phyloP scores from a whole-genome alignment of 2,329 filamentous ascomycete species.

The Blastomyces emzantsi region DNA sequence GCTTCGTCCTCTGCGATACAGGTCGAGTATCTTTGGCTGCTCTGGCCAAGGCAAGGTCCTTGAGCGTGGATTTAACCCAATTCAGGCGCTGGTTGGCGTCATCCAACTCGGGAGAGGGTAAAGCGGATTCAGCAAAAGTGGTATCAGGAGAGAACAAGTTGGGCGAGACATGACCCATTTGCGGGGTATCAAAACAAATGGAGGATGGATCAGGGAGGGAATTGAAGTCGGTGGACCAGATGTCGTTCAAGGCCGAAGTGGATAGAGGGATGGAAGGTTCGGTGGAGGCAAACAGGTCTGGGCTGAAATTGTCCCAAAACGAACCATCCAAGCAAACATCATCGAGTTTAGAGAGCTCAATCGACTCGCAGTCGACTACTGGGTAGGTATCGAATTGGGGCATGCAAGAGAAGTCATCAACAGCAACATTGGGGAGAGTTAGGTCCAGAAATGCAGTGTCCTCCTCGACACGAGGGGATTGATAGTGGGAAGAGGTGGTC shows the following conservation, averaged over 20 bases:
- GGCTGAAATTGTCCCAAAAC: neutral
- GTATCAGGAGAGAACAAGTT: neutral
- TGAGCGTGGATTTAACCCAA: conserved; percentile 18
- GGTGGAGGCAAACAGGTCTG: neutral
- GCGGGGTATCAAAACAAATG: conserved; percentile 1
- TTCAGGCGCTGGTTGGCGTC: conserved; percentile 12
- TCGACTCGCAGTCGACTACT: neutral
- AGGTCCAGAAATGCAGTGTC: neutral
- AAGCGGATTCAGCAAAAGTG: neutral
- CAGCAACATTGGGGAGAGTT: neutral
- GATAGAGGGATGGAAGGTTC: neutral
- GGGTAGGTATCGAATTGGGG: neutral
- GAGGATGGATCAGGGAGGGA: neutral
- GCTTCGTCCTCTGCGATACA: conserved; percentile 33
- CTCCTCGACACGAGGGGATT: neutral
- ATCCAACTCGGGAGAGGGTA: neutral
- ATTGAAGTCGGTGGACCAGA: neutral
- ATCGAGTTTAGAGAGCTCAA: neutral
- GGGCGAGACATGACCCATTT: neutral
- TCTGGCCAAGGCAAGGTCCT: conserved; percentile 30
- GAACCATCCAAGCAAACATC: neutral
- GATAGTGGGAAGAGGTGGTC: neutral
- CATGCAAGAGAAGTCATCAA: neutral
- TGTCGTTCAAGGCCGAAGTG: neutral
- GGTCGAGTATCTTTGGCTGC: conserved; percentile 30